Evolutionary conservation across 192 early-diverging fungal genomes (phyloP), one percentile per base, ranked within the genome.

Genomic region (Chytriomyces sp.): DNA sequence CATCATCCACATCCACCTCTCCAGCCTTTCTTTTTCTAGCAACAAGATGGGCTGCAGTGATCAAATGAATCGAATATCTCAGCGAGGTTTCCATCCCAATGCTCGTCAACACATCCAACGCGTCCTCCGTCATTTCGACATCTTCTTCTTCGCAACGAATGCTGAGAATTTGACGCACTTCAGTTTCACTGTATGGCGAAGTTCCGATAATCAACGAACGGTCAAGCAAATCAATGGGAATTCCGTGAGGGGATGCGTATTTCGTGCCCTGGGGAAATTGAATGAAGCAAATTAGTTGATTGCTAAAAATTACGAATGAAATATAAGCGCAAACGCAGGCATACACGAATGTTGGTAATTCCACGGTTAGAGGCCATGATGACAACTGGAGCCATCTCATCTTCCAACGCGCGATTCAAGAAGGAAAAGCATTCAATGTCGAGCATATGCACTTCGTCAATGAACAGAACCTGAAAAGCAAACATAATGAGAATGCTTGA

Each of bases 401-500:
- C 95, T 84, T 99, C 98, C 6, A 99, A 87, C 5, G 98, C 98
- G 24, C 97, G 91, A 81, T 99, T 99, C 66, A 99, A 80, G 89
- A 94, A 99, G 24, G 98, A 98, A 80, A 99, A 99, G 79, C 97
- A 99, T 82, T 99, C 98, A 83, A 99, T 98, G 66, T 99, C 98
- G 47, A 99, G 94, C 93, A 98, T 98, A 82, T 99, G 98, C 45
- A 99, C 96, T 86, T 99, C 98, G 80, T 99, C 98, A 77, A 99
- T 95, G 81, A 99, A 99, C 66, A 99, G 89, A 45, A 97, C 89
- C 69, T 71, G 44, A 8, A 13, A 67, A 45, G 28, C 28, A 23
- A 13, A 80, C 13, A 24, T 28, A 81, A 97, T 79, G 28, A 35
- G 28, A 2, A 35, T 35, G 28, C 28, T 35, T 35, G 2, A 35